Evolutionary conservation across 2,329 filamentous ascomycete genomes (phyloP).

Genomic region (Fusarium sp.): DNA sequence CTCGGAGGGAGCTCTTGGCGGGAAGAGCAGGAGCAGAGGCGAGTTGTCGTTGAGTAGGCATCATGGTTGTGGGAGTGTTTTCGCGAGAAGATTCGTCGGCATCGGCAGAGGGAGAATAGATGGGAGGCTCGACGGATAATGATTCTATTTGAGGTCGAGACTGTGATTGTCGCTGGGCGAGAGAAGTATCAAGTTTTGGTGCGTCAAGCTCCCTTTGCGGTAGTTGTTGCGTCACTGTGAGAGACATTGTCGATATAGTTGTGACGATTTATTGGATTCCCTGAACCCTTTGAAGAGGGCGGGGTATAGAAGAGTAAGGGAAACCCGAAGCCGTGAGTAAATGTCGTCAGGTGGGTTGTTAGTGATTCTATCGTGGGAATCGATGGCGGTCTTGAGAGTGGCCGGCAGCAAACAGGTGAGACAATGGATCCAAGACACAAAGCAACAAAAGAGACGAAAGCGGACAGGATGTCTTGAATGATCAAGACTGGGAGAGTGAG

Average conservation of each 20-base stretch:
- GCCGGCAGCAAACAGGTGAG: constrained; percentile 32
- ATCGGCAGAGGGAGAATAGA: constrained; percentile 43
- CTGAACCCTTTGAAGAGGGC: constrained; percentile 29
- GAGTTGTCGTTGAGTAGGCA: constrained; percentile 42
- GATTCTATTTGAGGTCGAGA: constrained; percentile 42
- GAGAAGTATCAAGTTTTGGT: constrained; percentile 35
- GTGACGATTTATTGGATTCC: constrained; percentile 39
- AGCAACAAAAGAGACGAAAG: constrained; percentile 40
- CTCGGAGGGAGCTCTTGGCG: constrained; percentile 61
- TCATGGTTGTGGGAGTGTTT: constrained; percentile 45
- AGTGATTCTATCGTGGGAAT: constrained; percentile 17
- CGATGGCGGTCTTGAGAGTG: constrained; percentile 30
- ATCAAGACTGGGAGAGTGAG: constrained; percentile 4
- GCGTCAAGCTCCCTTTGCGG: constrained; percentile 38
- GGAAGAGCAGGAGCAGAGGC: constrained; percentile 59
- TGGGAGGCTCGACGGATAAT: constrained; percentile 42
- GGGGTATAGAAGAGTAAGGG: constrained; percentile 13
- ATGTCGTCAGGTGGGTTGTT: constrained; percentile 30
- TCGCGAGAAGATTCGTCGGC: constrained; percentile 39
- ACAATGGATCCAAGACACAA: constrained; percentile 38
- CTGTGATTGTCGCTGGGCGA: constrained; percentile 32
- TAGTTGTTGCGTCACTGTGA: constrained; percentile 37
- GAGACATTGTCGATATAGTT: constrained; percentile 40
- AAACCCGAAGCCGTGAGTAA: constrained; percentile 20
- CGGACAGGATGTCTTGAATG: constrained; percentile 35